A percentile compares a stretch with the other conserved stretches of the same genome.
These are phyloP conservation scores for Candida freyschussii DNA, from an alignment of 1,139 yeast genomes.

Conservation along the genomic window DNA sequence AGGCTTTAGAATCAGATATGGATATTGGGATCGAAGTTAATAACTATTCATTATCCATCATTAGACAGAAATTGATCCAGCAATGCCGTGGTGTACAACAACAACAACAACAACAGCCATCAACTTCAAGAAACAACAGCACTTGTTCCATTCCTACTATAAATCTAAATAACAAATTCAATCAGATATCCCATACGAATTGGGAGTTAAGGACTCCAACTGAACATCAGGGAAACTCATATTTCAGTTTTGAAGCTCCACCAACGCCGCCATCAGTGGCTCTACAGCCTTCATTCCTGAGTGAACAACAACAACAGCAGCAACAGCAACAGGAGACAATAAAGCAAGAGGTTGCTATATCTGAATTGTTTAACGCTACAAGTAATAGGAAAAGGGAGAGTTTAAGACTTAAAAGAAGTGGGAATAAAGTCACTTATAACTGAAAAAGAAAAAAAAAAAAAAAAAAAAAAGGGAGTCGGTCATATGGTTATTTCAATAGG, in stretches of 20 bases:
- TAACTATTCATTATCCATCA: constrained; percentile 30
- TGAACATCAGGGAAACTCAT: constrained; percentile 11
- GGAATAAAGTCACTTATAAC: constrained; percentile 23
- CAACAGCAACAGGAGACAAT: constrained; percentile 10
- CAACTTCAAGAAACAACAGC: constrained; percentile 19
- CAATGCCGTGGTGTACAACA: constrained; percentile 19
- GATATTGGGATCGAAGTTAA: constrained; percentile 31
- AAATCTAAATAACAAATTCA: constrained; percentile 18
- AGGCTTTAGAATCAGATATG: constrained; percentile 25
- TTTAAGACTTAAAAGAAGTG: constrained; percentile 34
- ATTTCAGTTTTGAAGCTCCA: constrained; percentile 23
- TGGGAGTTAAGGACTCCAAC: constrained; percentile 19
- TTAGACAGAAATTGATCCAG: constrained; percentile 34
- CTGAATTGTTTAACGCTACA: constrained; percentile 31
- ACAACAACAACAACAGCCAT: constrained; percentile 6
- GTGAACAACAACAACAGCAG: constrained; percentile 15
- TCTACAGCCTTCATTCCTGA: constrained; percentile 21
- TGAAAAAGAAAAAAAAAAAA: no score
- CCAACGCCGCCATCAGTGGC: constrained; percentile 13
- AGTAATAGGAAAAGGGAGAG: constrained; percentile 37
- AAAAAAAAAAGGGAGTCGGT: no score
- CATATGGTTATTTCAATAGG: no score
- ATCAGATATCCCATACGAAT: constrained; percentile 12
- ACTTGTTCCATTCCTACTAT: constrained; percentile 21
- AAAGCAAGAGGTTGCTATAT: constrained; percentile 15